Evolutionary conservation across 164 flowering plant species (phyloP).

Genomic region (Annona squamosa): DNA sequence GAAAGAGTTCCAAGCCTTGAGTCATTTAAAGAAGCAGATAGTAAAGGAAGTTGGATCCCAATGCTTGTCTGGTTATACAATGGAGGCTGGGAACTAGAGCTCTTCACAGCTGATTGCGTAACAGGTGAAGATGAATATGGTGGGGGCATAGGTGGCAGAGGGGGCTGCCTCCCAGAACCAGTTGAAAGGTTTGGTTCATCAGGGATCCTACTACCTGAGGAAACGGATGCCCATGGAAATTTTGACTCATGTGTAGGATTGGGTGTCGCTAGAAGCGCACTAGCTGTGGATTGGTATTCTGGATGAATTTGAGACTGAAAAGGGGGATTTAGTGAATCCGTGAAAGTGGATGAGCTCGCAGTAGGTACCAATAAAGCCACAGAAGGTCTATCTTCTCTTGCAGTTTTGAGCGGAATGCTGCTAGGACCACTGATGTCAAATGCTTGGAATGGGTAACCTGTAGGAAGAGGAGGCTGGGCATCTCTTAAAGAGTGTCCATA

Average conservation of each 20-base stretch:
- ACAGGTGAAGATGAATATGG: constrained; percentile 47
- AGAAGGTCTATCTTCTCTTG: constrained; percentile 21
- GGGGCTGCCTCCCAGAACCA: constrained; percentile 51
- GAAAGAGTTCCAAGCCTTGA: constrained; percentile 29
- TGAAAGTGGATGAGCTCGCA: constrained; percentile 11
- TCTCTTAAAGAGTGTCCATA: constrained; percentile 38
- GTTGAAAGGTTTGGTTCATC: constrained; percentile 26
- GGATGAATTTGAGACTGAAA: constrained; percentile 43
- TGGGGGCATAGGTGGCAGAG: constrained; percentile 87
- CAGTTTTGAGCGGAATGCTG: constrained; percentile 8
- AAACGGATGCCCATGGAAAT: constrained; percentile 36
- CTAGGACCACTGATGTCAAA: constrained; percentile 22
- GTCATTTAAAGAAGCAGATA: constrained; percentile 31
- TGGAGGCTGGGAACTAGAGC: constrained; percentile 35
- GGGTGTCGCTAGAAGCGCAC: constrained; percentile 23
- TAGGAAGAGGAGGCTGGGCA: constrained; percentile 30
- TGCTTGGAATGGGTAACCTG: constrained; percentile 40
- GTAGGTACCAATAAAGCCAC: constrained; percentile 8
- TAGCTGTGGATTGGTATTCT: constrained; percentile 38
- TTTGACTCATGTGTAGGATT: constrained; percentile 38
- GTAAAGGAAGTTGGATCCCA: constrained; percentile 37
- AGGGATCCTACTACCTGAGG: constrained; percentile 28
- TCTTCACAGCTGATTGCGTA: constrained; percentile 29
- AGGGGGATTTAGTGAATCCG: constrained; percentile 15
- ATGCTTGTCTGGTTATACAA: constrained; percentile 32